Evolutionary conservation across 2,329 filamentous ascomycete species (phyloP).

Genomic region (Cladobotryum mycophilum): DNA sequence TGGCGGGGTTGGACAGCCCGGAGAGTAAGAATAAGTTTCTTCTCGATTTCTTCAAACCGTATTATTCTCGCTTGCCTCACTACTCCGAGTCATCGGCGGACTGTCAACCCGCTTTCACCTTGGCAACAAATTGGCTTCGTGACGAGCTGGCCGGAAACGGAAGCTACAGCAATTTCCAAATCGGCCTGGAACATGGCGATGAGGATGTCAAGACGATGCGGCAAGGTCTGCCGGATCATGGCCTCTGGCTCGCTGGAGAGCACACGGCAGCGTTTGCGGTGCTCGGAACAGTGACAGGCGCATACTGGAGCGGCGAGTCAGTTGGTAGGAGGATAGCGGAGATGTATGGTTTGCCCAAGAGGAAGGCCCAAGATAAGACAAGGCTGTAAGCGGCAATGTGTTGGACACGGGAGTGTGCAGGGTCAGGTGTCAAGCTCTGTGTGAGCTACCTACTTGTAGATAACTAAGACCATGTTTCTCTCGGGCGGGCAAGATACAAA

Average conservation of each 20-base stretch:
- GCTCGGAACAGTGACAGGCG: conserved; percentile 80
- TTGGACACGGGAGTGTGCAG: too few species aligned
- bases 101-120: conserved; percentile 56
- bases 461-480: too few species aligned
- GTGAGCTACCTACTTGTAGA: too few species aligned
- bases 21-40: conserved; percentile 49
- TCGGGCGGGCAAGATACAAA: too few species aligned
- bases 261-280: conserved; percentile 88
- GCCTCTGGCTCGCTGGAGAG: conserved; percentile 83
- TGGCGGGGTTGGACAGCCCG: conserved; percentile 36
- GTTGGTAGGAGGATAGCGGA: conserved; percentile 60
- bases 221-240: conserved; percentile 55
- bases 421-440: too few species aligned
- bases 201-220: conserved; percentile 62
- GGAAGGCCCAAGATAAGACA: neutral
- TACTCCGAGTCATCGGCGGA: conserved; percentile 48
- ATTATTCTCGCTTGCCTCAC: conserved; percentile 67
- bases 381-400: too few species aligned
- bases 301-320: conserved; percentile 84
- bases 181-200: conserved; percentile 64
- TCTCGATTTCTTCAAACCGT: conserved; percentile 65
- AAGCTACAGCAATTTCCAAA: conserved; percentile 80
- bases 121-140: conserved; percentile 71
- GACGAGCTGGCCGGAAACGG: conserved; percentile 77
- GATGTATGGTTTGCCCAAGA: conserved; percentile 37